phyloP scores from a whole-genome alignment of 139 green algal genomes.

The Microglena sp. region DNA sequence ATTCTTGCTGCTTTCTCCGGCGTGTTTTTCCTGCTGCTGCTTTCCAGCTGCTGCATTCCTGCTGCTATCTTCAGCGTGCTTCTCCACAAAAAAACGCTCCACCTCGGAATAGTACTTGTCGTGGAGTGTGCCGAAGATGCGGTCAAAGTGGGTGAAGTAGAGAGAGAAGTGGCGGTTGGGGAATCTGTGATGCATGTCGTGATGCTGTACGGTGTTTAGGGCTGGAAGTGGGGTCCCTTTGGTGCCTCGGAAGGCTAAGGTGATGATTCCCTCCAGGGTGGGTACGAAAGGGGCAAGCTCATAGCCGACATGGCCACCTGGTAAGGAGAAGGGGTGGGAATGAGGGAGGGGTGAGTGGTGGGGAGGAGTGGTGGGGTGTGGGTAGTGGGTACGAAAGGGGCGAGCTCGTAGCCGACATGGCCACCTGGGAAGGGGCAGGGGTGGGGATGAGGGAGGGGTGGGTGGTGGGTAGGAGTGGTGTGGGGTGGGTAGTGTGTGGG shows the following conservation, averaged over 20 bases:
- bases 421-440: constrained; percentile 51
- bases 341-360: not conserved
- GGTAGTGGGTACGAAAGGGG: constrained; percentile 69
- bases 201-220: constrained; percentile 82
- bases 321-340: too few species aligned
- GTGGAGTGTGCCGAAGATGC: constrained; percentile 59
- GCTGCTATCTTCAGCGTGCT: too few species aligned
- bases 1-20: too few species aligned
- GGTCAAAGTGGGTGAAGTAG: constrained; percentile 90
- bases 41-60: too few species aligned
- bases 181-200: constrained; percentile 83
- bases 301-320: constrained; percentile 70
- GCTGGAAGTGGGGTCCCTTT: not conserved
- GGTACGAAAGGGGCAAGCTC: constrained; percentile 73
- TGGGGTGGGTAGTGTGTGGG: too few species aligned
- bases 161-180: constrained; percentile 72
- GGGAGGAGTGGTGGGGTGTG: constrained; percentile 6
- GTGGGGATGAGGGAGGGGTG: too few species aligned
- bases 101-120: constrained; percentile 39
- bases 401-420: constrained; percentile 78
- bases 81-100: too few species aligned
- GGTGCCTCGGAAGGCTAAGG: not conserved
- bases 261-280: constrained; percentile 26
- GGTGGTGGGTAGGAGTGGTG: too few species aligned
- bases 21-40: too few species aligned